Conservation (phyloP, 192 early-diverging fungal genomes). For the Coemansia reversa region DNA sequence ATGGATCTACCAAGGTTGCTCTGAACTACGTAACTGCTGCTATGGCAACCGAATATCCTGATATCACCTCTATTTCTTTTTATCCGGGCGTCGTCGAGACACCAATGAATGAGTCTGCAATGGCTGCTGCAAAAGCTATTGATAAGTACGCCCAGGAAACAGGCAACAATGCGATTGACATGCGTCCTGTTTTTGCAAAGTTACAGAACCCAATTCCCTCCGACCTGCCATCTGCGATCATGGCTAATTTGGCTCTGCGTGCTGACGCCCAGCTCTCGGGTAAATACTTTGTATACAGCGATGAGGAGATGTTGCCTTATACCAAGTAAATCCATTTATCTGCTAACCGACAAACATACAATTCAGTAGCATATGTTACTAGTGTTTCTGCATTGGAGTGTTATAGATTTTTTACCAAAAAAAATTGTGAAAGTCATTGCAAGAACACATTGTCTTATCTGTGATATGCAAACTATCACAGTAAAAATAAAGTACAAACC, state of each 20-base stretch:
- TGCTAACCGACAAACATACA: too few species aligned
- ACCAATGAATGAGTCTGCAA: constrained; percentile 57
- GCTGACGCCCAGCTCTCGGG: constrained; percentile 29
- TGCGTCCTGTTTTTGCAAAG: constrained; percentile 13
- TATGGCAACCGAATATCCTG: constrained; percentile 71
- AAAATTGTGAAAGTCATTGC: too few species aligned
- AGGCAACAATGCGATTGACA: constrained; percentile 2
- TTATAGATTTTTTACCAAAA: too few species aligned
- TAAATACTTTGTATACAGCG: constrained; percentile 20
- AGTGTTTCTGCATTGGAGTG: too few species aligned
- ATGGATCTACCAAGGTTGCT: constrained; percentile 68
- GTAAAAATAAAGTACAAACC: too few species aligned
- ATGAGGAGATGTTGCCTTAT: constrained; percentile 27
- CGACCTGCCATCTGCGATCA: constrained; percentile 24
- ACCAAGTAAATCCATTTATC: neutral
- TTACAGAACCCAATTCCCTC: constrained; percentile 15
- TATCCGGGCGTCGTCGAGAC: constrained; percentile 89
- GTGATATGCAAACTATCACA: too few species aligned
- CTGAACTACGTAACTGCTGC: constrained; percentile 67
- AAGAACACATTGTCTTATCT: too few species aligned
- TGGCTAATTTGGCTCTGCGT: constrained; percentile 37
- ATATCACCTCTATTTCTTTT: constrained; percentile 65
- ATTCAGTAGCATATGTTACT: too few species aligned
- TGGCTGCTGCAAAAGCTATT: constrained; percentile 8
- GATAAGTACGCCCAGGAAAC: neutral